Conservation (phyloP, 1,284 basidiomycete genomes). For the Austroboletus niveus region DNA sequence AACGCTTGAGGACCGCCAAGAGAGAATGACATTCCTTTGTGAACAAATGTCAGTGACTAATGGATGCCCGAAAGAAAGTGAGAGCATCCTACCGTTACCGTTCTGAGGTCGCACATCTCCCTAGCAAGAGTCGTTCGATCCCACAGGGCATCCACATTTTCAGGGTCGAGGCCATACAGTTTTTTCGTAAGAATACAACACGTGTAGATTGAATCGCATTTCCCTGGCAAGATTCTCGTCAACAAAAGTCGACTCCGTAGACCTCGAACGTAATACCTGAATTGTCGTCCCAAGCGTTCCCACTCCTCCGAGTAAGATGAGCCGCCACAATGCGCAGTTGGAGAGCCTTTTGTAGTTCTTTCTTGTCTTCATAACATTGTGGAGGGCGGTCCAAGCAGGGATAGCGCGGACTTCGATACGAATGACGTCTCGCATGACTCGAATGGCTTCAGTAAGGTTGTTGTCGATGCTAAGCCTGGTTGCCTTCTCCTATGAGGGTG, state of each 20-base stretch:
- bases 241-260: slow-evolving; percentile 34
- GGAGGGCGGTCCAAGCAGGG: slow-evolving; percentile 84
- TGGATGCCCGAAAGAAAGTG: background rate
- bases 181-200: slow-evolving; percentile 90
- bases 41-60: background rate
- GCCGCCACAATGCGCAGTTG: slow-evolving; percentile 89
- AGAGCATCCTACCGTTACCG: slow-evolving; percentile 38
- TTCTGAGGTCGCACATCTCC: slow-evolving; percentile 48
- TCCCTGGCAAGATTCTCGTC: slow-evolving; percentile 46
- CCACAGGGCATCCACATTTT: slow-evolving; percentile 62
- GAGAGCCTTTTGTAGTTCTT: slow-evolving; percentile 69
- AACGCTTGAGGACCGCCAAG: slow-evolving; percentile 69
- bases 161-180: slow-evolving; percentile 76
- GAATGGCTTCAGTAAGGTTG: slow-evolving; percentile 68
- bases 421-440: slow-evolving; percentile 88
- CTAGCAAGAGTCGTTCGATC: no score
- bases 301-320: slow-evolving; percentile 86
- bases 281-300: slow-evolving; percentile 76
- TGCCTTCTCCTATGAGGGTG: slow-evolving; percentile 85
- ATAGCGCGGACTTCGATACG: slow-evolving; percentile 87
- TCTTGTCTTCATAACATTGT: slow-evolving; percentile 73
- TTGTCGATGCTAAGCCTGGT: slow-evolving; percentile 82
- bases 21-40: slow-evolving; percentile 62
- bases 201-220: slow-evolving; percentile 75
- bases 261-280: slow-evolving; percentile 46